A percentile compares a stretch with the other conserved stretches of the same genome.
phyloP scores from a whole-genome alignment of 371 early-diverging fungal genomes.

The Aphelidium insulamus region DNA sequence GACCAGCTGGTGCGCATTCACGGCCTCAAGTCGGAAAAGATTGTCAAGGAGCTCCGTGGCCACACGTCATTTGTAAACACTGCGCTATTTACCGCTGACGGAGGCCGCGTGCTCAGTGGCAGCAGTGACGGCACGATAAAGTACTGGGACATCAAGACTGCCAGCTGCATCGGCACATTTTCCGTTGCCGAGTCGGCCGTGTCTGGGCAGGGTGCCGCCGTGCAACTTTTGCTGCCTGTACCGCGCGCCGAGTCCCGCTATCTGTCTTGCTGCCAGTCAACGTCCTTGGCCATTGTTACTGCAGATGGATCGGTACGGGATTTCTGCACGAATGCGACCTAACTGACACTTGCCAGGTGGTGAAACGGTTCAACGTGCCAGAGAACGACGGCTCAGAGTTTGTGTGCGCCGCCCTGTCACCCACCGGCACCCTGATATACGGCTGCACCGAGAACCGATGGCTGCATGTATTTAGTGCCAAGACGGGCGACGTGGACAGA shows the following conservation, averaged over 20 bases:
- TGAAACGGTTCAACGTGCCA: slow-evolving; percentile 15
- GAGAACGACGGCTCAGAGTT: slow-evolving; percentile 27
- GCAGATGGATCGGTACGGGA: slow-evolving; percentile 4
- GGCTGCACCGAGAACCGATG: slow-evolving; percentile 33
- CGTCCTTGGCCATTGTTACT: slow-evolving; percentile 4
- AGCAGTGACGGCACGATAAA: slow-evolving; percentile 69
- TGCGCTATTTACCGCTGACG: slow-evolving; percentile 41
- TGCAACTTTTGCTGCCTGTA: not conserved
- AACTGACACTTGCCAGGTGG: slow-evolving; percentile 6
- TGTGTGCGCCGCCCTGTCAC: slow-evolving; percentile 30
- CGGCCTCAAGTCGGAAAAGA: slow-evolving; percentile 67
- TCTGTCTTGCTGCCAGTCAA: slow-evolving; percentile 10
- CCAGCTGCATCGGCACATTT: slow-evolving; percentile 5
- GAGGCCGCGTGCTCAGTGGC: slow-evolving; percentile 37
- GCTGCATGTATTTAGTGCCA: slow-evolving; percentile 28
- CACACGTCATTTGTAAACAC: slow-evolving; percentile 68
- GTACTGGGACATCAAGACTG: slow-evolving; percentile 6
- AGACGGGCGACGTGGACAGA: slow-evolving; percentile 18
- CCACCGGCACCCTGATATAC: slow-evolving; percentile 51
- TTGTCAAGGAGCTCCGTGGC: slow-evolving; percentile 66
- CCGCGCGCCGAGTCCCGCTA: not conserved
- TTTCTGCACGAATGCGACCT: slow-evolving; percentile 4
- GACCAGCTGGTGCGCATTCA: slow-evolving; percentile 56
- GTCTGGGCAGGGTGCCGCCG: slow-evolving; percentile 17
- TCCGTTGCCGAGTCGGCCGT: slow-evolving; percentile 25